Conservation (phyloP, 768 basidiomycete genomes). For the Suillus sp. region DNA sequence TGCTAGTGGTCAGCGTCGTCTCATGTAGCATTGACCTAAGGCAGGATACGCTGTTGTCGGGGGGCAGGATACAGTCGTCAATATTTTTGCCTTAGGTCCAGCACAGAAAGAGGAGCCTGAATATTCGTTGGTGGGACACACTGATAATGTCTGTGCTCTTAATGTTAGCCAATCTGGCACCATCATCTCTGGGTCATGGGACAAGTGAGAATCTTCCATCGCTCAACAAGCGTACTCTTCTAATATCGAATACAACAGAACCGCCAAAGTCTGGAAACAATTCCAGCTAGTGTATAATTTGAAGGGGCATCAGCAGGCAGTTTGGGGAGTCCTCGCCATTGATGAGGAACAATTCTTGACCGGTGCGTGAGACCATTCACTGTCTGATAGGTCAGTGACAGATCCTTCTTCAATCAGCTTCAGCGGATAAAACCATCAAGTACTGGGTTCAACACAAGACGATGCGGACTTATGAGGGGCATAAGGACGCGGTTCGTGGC, state of each 20-base stretch:
- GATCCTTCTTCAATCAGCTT: conserved; percentile 50
- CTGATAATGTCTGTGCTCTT: conserved; percentile 87
- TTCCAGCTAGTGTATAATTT: conserved; percentile 74
- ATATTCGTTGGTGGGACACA: conserved; percentile 85
- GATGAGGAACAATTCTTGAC: conserved; percentile 79
- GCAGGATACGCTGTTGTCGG: conserved; percentile 85
- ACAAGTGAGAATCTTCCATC: conserved; percentile 59
- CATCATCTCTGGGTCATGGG: conserved; percentile 96
- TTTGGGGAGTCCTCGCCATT: conserved; percentile 89
- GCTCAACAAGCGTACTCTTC: not conserved
- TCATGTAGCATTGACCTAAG: conserved; percentile 18
- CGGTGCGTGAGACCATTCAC: conserved; percentile 47
- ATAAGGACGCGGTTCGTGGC: conserved; percentile 89
- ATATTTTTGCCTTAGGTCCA: conserved; percentile 70
- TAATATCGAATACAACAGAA: conserved; percentile 47
- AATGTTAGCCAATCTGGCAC: conserved; percentile 67
- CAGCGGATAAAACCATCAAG: conserved; percentile 94
- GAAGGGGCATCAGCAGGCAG: conserved; percentile 85
- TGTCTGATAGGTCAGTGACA: conserved; percentile 10
- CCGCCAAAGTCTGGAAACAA: conserved; percentile 92
- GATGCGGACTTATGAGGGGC: conserved; percentile 78
- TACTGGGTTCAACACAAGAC: conserved; percentile 81
- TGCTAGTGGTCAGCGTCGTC: conserved; percentile 1
- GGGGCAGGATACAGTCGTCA: conserved; percentile 87
- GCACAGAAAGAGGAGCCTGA: conserved; percentile 68